Evolutionary conservation across 768 basidiomycete genomes (phyloP), one percentile per base, ranked within the genome.

Genomic region (Xerocomellus intermedius): DNA sequence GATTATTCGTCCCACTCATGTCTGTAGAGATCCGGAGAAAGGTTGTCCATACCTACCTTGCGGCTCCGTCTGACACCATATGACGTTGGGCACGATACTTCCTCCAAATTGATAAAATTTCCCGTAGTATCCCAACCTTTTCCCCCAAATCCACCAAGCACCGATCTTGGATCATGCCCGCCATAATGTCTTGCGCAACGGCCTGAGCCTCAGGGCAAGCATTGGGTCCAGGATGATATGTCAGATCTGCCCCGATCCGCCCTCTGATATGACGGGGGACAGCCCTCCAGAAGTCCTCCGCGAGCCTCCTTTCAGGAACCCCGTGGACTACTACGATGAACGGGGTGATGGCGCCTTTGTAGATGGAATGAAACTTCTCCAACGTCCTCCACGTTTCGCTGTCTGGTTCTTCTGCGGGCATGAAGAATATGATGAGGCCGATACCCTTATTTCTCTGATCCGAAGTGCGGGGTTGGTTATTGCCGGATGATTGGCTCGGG

Each of bases 61-160:
- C 17, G 17, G 12, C 35, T 17, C 43, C 12, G n/a, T 24, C 42
- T 14, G 36, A 32, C 21, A 10, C 39, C n/a, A 21, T 42, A 10
- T 21, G 42, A n/a, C 51, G 55, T 24, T 46, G 52, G 17, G 60
- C 63, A 14, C 64, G 64, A 37, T 66, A 63, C 35, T 24, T 63
- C 36, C 46, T 63, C 57, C 61, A 65, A 42, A 53, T 37, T 0
- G 64, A 56, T 14, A 64, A 43, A 24, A 66, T 60, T 42, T 54
- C 47, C 21, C 33, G 57, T 19, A 63, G 12, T 30, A 60, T 36
- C 32, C 59, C 63, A 14, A 54, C 59, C 32, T 19, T 64, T 38
- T 52, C 60, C 30, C 57, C 60, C 37, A 65, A 48, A 54, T 61
- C 54, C 22, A 51, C 54, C 52, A 55, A 45, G 33, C 59, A 61